Percentiles rank a stretch among this genome's conserved stretches.
phyloP scores from a whole-genome alignment of 495 filamentous ascomycete genomes.

The Neurospora discreta region DNA sequence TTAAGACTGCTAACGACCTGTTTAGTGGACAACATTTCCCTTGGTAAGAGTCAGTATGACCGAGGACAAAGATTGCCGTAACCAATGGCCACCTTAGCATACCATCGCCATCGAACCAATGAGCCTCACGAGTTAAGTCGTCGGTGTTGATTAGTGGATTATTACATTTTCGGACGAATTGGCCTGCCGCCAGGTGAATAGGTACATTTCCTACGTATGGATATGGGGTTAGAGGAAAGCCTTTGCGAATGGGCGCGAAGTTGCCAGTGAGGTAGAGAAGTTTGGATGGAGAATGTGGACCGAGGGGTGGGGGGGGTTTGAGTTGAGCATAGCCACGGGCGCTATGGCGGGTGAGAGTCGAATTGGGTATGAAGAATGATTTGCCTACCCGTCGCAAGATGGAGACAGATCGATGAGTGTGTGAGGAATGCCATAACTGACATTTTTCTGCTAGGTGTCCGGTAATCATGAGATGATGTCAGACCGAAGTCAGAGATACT shows the following conservation, averaged over 20 bases:
- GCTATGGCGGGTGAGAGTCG: not conserved
- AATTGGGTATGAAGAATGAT: not conserved
- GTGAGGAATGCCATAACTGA: not conserved
- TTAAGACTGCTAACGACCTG: too few species aligned
- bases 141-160: conserved; percentile 54
- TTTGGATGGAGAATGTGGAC: not conserved
- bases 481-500: not conserved
- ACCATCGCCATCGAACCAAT: conserved; percentile 65
- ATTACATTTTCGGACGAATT: conserved; percentile 60
- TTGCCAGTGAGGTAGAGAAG: conserved; percentile 46
- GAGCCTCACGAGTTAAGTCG: conserved; percentile 42
- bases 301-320: not conserved
- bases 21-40: too few species aligned
- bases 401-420: not conserved
- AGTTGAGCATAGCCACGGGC: not conserved
- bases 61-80: too few species aligned
- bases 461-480: not conserved
- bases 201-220: conserved; percentile 44
- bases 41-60: too few species aligned
- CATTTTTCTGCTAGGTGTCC: not conserved
- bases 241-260: conserved; percentile 47
- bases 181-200: conserved; percentile 45
- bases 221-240: conserved; percentile 39
- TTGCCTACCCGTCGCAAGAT: not conserved
- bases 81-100: too few species aligned